Conservation (phyloP, 163 green algal species). For the Chlamydomonas reinhardtii region DNA sequence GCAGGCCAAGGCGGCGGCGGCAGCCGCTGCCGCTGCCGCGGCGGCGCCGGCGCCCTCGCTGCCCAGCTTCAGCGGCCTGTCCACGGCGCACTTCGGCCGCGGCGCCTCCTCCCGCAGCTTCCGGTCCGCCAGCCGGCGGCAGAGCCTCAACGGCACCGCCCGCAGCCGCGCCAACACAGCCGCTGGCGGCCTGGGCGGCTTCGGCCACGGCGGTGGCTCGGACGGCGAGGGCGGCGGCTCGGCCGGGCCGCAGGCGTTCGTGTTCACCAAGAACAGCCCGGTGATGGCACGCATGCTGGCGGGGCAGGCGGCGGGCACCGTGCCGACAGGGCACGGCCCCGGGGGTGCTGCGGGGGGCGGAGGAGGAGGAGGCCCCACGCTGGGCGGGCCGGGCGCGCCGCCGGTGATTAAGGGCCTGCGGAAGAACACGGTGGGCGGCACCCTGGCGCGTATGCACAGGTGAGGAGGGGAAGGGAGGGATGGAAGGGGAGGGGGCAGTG, state of each 20-base stretch:
- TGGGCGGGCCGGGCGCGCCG: background rate
- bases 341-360: background rate
- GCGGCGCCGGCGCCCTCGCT: background rate
- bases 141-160: background rate
- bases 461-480: background rate
- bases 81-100: background rate
- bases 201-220: background rate
- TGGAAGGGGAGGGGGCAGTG: too few relatives aligned
- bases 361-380: background rate
- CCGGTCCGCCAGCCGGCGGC: background rate
- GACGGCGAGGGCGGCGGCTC: background rate
- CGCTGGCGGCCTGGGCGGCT: too few relatives aligned
- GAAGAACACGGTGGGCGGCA: conserved; percentile 37
- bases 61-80: conserved; percentile 20
- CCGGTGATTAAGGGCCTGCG: conserved; percentile 37
- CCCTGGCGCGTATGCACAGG: conserved; percentile 32
- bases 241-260: conserved; percentile 7
- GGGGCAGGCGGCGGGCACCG: background rate
- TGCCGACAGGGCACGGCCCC: background rate
- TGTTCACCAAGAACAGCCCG: conserved; percentile 39
- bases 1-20: background rate
- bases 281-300: conserved; percentile 33
- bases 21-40: background rate
- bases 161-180: background rate
- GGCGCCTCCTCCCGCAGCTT: background rate